A percentile compares a stretch with the other conserved stretches of the same genome.
phyloP scores from a whole-genome alignment of 108 stramenopile genomes.

The Cyclotella choctawhatcheeana region DNA sequence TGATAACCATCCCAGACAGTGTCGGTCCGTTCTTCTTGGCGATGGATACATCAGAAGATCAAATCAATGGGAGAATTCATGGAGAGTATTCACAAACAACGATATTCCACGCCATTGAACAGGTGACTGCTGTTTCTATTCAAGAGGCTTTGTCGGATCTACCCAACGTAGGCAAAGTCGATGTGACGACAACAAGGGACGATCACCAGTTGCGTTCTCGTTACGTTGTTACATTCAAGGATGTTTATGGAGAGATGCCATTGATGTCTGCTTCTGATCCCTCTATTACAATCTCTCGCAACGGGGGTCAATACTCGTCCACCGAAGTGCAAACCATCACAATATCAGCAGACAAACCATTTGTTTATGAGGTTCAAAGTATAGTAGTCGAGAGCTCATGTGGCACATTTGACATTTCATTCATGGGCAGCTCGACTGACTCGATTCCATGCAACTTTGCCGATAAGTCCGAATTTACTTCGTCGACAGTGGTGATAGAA shows the following conservation, averaged over 20 bases:
- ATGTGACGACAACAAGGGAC: conserved; percentile 45
- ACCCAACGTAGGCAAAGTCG: conserved; percentile 60
- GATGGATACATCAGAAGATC: conserved; percentile 35
- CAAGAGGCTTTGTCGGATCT: conserved; percentile 58
- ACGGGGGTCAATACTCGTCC: conserved; percentile 51
- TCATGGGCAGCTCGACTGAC: conserved; percentile 23
- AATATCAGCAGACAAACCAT: conserved; percentile 59
- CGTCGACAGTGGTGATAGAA: conserved; percentile 9
- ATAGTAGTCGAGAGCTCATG: conserved; percentile 23
- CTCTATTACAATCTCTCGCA: conserved; percentile 37
- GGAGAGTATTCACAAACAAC: conserved; percentile 35
- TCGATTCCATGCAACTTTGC: conserved; percentile 40
- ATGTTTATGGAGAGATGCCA: conserved; percentile 57
- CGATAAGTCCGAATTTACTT: conserved; percentile 11
- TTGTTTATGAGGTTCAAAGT: conserved; percentile 67
- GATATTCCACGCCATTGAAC: conserved; percentile 21
- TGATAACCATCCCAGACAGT: conserved; percentile 26
- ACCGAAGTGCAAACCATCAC: conserved; percentile 84
- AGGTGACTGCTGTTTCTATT: conserved; percentile 36
- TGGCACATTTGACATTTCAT: conserved; percentile 40
- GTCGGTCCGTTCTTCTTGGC: conserved; percentile 40
- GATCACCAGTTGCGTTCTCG: conserved; percentile 18
- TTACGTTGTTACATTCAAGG: conserved; percentile 55
- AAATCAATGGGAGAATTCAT: conserved; percentile 28
- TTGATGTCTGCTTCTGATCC: conserved; percentile 45